Conservation (phyloP, 345 rosid genomes). For the Arabidopsis thaliana region TAIR10.1 NC_003076.8:6188501-6189000, state of each 20-base stretch:
- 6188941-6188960: neutral
- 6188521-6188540: neutral
- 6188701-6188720: conserved; percentile 9
- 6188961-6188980: neutral
- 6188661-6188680: conserved; percentile 6
- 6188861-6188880: neutral
- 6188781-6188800: conserved; percentile 26
- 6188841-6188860: neutral
- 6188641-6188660: neutral
- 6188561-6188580: neutral
- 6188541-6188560: neutral
- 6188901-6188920: neutral
- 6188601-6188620: too few relatives aligned
- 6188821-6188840: neutral
- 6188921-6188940: neutral
- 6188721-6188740: conserved; percentile 34
- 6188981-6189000: neutral
- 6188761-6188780: conserved; percentile 33
- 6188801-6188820: neutral
- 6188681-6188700: conserved; percentile 28
- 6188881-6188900: neutral
- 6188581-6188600: neutral
- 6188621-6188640: too few relatives aligned
- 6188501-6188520: neutral
- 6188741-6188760: conserved; percentile 24